Base-by-base conservation (phyloP, 116 monocot genomes). In the Iris pallida region DNA sequence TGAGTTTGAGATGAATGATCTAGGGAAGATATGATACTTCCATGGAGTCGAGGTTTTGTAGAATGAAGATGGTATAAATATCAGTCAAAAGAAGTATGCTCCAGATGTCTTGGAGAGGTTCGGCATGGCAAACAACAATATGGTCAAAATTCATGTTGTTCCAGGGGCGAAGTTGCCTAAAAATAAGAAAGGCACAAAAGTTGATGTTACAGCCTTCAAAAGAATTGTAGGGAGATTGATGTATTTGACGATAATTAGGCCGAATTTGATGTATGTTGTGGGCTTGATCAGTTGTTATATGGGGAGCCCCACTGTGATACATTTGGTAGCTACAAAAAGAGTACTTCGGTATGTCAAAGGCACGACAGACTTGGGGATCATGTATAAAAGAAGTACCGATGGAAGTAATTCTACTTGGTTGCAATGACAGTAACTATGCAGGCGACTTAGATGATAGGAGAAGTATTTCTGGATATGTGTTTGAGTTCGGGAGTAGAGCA, bases 21-120 rank as follows among this genome's bases (percentile, higher is more conserved):
- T n/a, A n/a, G n/a, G n/a, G n/a, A n/a, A n/a, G n/a, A n/a, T n/a
- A n/a, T n/a, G 9, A 48, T 48, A 48, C 47, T 48, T 48, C 47
- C 47, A 6, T 48, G 47, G 47, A 48, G 47, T 48, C 7, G 47
- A 48, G 47, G 47, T 48, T 48, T 2, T 57, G 57, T n/a, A 57
- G 17, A 57, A 57, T 18, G 57, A 57, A 18, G 1, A 57, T 12
- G 57, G 57, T 57, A 57, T 57, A 15, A 57, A 57, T 57, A 57
- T 57, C 17, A 57, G 57, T 57, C 57, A 57, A 57, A 2, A 57
- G 57, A 57, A 57, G 6, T 57, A 57, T 57, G 57, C 57, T 57
- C 1, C 13, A 57, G 57, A 57, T 57, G 47, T 48, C 7, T 48
- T 48, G 9, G 47, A 5, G 9, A 48, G 47, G 47, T 48, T 48